phyloP scores from a whole-genome alignment of 306 rosid genomes.

The Vigna mungo region DNA sequence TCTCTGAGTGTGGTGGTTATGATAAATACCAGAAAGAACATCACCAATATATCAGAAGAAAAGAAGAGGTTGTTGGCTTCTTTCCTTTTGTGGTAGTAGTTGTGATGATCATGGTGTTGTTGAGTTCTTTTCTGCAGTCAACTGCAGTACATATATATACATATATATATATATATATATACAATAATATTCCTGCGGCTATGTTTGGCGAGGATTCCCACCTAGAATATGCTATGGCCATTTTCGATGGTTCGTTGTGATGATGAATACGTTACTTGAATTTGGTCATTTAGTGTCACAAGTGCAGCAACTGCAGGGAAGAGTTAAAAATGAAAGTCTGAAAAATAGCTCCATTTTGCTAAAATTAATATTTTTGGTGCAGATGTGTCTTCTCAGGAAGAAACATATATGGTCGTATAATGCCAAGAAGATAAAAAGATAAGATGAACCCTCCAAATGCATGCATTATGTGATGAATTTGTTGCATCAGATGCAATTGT shows the following conservation, averaged over 20 bases:
- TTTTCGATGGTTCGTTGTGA: constrained; percentile 16
- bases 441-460: constrained; percentile 46
- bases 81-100: background rate
- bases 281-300: constrained; percentile 47
- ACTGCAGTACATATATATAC: background rate
- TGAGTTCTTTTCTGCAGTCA: constrained; percentile 32
- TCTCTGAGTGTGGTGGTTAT: background rate
- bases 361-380: constrained; percentile 2
- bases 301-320: constrained; percentile 20
- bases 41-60: background rate
- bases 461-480: constrained; percentile 31
- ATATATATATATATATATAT: too few relatives aligned
- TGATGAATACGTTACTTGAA: constrained; percentile 41
- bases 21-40: background rate
- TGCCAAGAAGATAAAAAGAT: constrained; percentile 41
- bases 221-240: constrained; percentile 2
- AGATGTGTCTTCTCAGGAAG: constrained; percentile 17
- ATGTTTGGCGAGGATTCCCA: constrained; percentile 33
- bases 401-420: constrained; percentile 22
- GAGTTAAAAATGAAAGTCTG: constrained; percentile 24
- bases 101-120: background rate
- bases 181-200: constrained; percentile 1
- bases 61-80: background rate
- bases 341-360: background rate
- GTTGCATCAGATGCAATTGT: constrained; percentile 18